Base-by-base conservation (phyloP, 2,329 filamentous ascomycete genomes). In the Colletotrichum sp. region DNA sequence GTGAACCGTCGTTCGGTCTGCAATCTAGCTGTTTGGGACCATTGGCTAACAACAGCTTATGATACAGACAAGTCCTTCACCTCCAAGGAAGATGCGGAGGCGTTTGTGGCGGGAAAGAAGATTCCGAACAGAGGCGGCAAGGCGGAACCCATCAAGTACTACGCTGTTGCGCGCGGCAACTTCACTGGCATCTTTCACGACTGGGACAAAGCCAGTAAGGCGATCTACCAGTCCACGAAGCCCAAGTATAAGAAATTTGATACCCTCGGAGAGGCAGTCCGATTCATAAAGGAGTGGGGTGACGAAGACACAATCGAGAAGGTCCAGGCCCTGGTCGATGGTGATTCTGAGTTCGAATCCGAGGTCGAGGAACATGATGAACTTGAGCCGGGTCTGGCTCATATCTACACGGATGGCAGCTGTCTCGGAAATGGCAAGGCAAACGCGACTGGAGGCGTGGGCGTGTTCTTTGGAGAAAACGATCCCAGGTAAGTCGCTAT, bases 1-100 rank as follows among this genome's bases (percentile, higher is more conserved):
- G 93, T 90, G 59, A 71, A 62, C 9, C 18, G 7, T 28, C 36
- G 8, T 7, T 44, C 32, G 3, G 9, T 44, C 5, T 26, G 26
- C 57, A n/a, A n/a, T 34, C 44, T 32, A 15, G 9, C 9, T 57
- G 18, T 4, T 55, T 24, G 36, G 15, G 10, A 49, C 12, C 18
- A 28, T 55, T 36, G n/a, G 34, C 68, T 76, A 26, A 72, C 36
- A 18, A 13, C n/a, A 5, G 26, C 21, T 39, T 52, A 69, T 65
- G 52, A 26, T 55, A 30, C 77, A 97, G 95, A 94, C 88, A 96
- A 97, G 86, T 95, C 94, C 2, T 98, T 98, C 82, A 86, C 89
- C 12, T 92, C 90, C 1, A 87, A 90, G 75, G 90, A 93, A 77
- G 95, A 98, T 76, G 96, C 96, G n/a, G 90, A 94, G 80, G 92